Conservation (phyloP, 805 yeast species). For the Saccharomycopsis amapae region DNA sequence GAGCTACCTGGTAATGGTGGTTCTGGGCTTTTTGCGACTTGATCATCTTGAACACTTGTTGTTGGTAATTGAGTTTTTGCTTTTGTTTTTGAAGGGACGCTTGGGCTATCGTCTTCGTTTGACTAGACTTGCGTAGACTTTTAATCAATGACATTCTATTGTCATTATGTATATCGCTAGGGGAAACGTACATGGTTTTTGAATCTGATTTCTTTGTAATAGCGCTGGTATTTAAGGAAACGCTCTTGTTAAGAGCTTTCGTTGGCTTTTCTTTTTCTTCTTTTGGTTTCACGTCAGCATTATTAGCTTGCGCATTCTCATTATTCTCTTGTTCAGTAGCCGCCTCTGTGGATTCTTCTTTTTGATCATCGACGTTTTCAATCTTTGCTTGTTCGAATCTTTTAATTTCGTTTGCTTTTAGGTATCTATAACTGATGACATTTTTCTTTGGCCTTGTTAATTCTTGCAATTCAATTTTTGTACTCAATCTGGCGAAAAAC, state of each 20-base stretch:
- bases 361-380: not conserved
- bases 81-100: no score
- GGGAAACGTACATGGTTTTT: not conserved
- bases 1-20: slow-evolving; percentile 3
- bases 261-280: slow-evolving; percentile 2
- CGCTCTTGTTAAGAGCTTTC: not conserved
- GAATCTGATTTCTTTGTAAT: not conserved
- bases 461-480: not conserved
- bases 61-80: slow-evolving; percentile 10
- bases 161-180: not conserved
- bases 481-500: slow-evolving; percentile 59
- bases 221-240: no score
- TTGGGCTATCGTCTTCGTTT: not conserved
- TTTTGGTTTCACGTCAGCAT: not conserved
- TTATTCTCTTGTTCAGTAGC: not conserved
- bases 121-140: slow-evolving; percentile 8
- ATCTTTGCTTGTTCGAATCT: slow-evolving; percentile 2
- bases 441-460: not conserved
- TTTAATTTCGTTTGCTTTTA: slow-evolving; percentile 14
- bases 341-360: no score
- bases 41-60: slow-evolving; percentile 12
- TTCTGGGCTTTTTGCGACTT: slow-evolving; percentile 4
- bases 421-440: slow-evolving; percentile 1
- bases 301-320: slow-evolving; percentile 1
- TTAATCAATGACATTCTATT: slow-evolving; percentile 13